Percentiles rank a stretch among this genome's conserved stretches.
Evolutionary conservation across 768 basidiomycete genomes (phyloP).

Genomic region (Omphalotus guepiniiformis): DNA sequence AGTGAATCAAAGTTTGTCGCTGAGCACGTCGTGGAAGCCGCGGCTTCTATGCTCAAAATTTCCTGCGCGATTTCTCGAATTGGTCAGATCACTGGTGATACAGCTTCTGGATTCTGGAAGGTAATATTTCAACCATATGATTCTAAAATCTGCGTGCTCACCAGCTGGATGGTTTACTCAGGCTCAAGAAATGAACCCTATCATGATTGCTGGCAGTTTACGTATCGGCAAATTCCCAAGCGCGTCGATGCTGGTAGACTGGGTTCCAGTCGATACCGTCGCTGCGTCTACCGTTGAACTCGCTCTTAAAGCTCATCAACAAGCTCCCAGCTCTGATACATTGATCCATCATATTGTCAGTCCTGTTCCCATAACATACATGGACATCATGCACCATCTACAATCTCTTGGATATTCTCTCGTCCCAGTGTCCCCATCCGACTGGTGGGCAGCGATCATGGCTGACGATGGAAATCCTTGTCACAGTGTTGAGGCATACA

Average conservation of each 20-base stretch:
- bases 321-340: background rate
- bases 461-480: slow-evolving; percentile 11
- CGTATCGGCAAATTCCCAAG: slow-evolving; percentile 11
- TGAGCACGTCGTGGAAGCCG: slow-evolving; percentile 11
- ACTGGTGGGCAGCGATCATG: slow-evolving; percentile 12
- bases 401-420: background rate
- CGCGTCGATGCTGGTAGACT: slow-evolving; percentile 5
- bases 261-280: slow-evolving; percentile 11
- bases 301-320: background rate
- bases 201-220: slow-evolving; percentile 11
- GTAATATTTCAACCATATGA: background rate
- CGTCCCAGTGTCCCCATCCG: background rate
- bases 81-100: slow-evolving; percentile 12
- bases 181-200: slow-evolving; percentile 14
- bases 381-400: slow-evolving; percentile 3
- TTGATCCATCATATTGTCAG: slow-evolving; percentile 7
- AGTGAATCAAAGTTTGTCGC: slow-evolving; percentile 13
- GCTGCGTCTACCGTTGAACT: slow-evolving; percentile 10
- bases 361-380: background rate
- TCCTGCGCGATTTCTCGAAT: slow-evolving; percentile 12
- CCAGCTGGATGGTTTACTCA: slow-evolving; percentile 2
- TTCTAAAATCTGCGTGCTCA: background rate
- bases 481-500: slow-evolving; percentile 9
- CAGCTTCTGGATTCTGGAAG: slow-evolving; percentile 12
- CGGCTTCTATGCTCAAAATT: slow-evolving; percentile 8